Evolutionary conservation across 164 flowering plant genomes (phyloP), one percentile per base, ranked within the genome.

Genomic region (Berberis vulgaris): DNA sequence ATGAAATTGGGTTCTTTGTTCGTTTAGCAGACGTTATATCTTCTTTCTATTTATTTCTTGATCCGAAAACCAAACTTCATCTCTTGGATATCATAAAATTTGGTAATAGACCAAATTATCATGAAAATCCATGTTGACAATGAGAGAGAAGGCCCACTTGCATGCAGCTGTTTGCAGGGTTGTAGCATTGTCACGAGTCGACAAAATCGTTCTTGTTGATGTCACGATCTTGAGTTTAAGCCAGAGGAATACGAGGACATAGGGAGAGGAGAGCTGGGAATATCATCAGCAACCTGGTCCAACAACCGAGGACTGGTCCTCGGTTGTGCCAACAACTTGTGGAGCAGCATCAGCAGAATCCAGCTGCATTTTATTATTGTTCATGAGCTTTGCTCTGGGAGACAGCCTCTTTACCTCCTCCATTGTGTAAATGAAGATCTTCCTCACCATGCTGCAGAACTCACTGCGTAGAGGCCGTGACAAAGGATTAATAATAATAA

Each of bases 401-500:
- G 84, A 72, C 9, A 89, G 73, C 65, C 53, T 77, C 77, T 87
- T 92, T 7, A 77, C 95, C 73, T 89, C 96, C 53, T 92, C 95
- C 0, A 73, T 8, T 0, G 95, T 84, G 77, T 86, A 86, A 67
- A 92, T 83, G 63, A 70, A 81, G 9, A 92, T 87, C 75, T 92
- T 92, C 79, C 82, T 87, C 69, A 82, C 98, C 87, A 92, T 87
- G 75, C 76, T 72, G 74, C 95, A 89, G 73, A 92, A 92, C 67
- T 92, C 98, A 42, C 98, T 92, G 86, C 26, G 26, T 26, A 26
- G 26, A 26, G 26, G 26, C 26, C 26, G 26, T 26, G 26, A 26
- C 26, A 26, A 26, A 26, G 26, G 26, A 26, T 26, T 26, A 26
- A 26, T 26, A 26, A 26, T 26, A 26, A 26, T 26, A 26, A 26